phyloP scores from a whole-genome alignment of 805 yeast species.

The Nakazawaea anatomiae region DNA sequence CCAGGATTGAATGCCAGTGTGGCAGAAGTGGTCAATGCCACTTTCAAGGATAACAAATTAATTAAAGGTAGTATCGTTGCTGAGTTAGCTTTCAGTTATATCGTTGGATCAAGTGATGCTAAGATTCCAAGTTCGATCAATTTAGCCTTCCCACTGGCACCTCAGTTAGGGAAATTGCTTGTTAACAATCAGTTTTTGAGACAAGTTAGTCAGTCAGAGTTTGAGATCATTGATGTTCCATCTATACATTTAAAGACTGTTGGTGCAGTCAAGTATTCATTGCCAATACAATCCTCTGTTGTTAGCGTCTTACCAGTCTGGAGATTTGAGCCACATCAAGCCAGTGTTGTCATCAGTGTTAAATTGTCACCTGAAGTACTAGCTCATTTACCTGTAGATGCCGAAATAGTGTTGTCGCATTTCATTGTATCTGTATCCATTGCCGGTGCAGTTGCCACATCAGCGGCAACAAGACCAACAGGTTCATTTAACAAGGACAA shows the following conservation, averaged over 20 bases:
- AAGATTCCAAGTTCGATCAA: constrained; percentile 26
- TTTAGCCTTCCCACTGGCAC: constrained; percentile 34
- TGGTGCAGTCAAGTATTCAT: constrained; percentile 76
- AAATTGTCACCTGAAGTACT: constrained; percentile 45
- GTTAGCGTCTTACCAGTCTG: constrained; percentile 73
- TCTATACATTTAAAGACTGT: constrained; percentile 58
- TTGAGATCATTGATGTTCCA: constrained; percentile 37
- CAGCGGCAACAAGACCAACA: constrained; percentile 86
- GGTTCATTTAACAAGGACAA: constrained; percentile 87
- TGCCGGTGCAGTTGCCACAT: constrained; percentile 53
- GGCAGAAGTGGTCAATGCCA: constrained; percentile 80
- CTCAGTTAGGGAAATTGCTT: constrained; percentile 36
- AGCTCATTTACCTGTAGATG: constrained; percentile 27
- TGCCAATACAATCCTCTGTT: constrained; percentile 30
- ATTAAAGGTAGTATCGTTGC: constrained; percentile 65
- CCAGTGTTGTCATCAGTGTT: constrained; percentile 75
- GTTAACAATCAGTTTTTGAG: constrained; percentile 51
- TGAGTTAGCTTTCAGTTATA: constrained; percentile 78
- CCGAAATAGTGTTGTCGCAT: constrained; percentile 45
- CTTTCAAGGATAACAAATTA: constrained; percentile 61
- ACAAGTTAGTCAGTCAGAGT: constrained; percentile 30
- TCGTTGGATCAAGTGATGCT: constrained; percentile 23
- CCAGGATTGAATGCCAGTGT: constrained; percentile 78
- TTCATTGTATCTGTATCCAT: constrained; percentile 57
- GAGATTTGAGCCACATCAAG: constrained; percentile 82